Evolutionary conservation across 2,329 filamentous ascomycete species (phyloP), one percentile per base, ranked within the genome.

Genomic region (Dactylellina haptotyla): DNA sequence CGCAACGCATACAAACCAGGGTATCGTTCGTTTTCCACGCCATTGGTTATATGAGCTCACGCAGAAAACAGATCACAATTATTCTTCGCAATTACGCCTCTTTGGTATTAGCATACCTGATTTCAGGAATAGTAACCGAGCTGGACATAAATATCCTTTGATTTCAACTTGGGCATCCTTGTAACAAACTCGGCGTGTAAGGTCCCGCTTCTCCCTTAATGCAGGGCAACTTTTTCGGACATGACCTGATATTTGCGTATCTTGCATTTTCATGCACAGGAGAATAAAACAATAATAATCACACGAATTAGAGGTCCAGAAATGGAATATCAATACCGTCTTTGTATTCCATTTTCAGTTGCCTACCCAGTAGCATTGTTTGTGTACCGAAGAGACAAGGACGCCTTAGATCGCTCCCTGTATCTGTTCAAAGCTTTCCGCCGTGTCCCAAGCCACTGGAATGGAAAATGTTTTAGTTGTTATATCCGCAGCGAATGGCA

Each of bases 381-480:
- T 14, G 6, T 14, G 30, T 34, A 34, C 30, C 12, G 30, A 32
- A 34, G 30, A 34, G 45, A 18, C 45, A 63, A 41, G 25, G 30
- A 39, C 30, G 32, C 23, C 50, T 70, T 57, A 45, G 43, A 63
- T 63, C 58, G 41, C 56, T 16, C 20, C 46, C 50, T 43, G 43
- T 39, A 30, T 28, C 28, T 50, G 41, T 34, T 37, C 57, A 62
- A 63, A 63, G 50, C 43, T 63, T 63, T 71, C 66, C 61, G 50
- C 57, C 66, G 45, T 50, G 66, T 71, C 23, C 53, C 59, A 65
- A 61, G 59, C 67, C 67, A 72, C 48, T 58, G 67, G 67, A 72
- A 72, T 65, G 67, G 39, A 58, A 63, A 32, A 72, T 72, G 67
- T 72, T 72, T 72, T 72, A 72, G 32, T 50, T 43, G 51, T 72